A percentile compares a stretch with the other conserved stretches of the same genome.
phyloP scores from a whole-genome alignment of 805 yeast species.

The Dipodascus albidus region DNA sequence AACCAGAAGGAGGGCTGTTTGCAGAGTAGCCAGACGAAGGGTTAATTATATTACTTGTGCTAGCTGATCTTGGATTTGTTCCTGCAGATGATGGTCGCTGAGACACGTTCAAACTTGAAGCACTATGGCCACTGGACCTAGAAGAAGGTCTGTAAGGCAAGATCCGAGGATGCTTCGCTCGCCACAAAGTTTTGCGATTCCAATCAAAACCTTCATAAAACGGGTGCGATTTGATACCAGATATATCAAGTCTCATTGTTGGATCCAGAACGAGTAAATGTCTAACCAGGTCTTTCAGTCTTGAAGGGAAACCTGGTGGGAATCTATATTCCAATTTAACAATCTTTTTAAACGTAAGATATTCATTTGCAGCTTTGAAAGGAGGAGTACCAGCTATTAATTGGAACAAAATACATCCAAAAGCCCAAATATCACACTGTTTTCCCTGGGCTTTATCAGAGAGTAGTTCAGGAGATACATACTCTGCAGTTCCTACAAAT shows the following conservation, averaged over 20 bases:
- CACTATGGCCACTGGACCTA: slow-evolving; percentile 5
- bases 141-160: slow-evolving; percentile 38
- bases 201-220: slow-evolving; percentile 67
- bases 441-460: slow-evolving; percentile 70
- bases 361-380: slow-evolving; percentile 77
- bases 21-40: slow-evolving; percentile 4
- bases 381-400: slow-evolving; percentile 80
- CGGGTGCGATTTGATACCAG: slow-evolving; percentile 48
- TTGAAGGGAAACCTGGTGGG: slow-evolving; percentile 53
- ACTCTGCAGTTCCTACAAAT: slow-evolving; percentile 96
- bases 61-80: background rate
- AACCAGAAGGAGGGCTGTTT: background rate
- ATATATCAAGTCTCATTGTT: slow-evolving; percentile 44
- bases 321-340: slow-evolving; percentile 64
- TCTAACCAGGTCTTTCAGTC: slow-evolving; percentile 54
- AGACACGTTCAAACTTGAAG: background rate
- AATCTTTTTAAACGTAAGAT: slow-evolving; percentile 80
- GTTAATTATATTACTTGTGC: slow-evolving; percentile 1
- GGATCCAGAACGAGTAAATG: slow-evolving; percentile 66
- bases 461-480: slow-evolving; percentile 86
- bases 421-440: slow-evolving; percentile 85
- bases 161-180: slow-evolving; percentile 49
- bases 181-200: slow-evolving; percentile 64
- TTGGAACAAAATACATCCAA: slow-evolving; percentile 82
- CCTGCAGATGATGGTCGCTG: slow-evolving; percentile 17